Evolutionary conservation across 2,329 filamentous ascomycete species (phyloP), one percentile per base, ranked within the genome.

Genomic region (Colletotrichum musicola): DNA sequence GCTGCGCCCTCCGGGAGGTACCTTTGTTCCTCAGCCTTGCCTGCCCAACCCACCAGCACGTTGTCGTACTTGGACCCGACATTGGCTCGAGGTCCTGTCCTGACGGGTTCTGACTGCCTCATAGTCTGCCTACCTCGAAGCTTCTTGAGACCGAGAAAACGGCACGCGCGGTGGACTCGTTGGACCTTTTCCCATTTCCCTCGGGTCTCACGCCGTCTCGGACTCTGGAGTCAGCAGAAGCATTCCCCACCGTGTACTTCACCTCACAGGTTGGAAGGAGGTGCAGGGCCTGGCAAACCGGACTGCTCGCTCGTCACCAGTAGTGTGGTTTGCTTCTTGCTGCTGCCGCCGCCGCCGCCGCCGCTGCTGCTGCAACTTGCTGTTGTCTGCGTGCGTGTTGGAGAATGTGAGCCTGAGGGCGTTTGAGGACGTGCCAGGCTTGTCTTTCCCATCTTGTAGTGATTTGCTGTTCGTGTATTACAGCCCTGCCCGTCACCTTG

Each of bases 401-500:
- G 56, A 53, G 38, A 64, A 65, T 44, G 35, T 50, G 42, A 47
- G 12, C 40, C 49, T 16, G 12, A 47, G 35, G 47, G 38, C 56
- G 30, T 58, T 49, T 14, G 40, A 27, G 35, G 60, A n/a, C 53
- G 46, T 49, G 42, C 14, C 30, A 20, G 20, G 13, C 49, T 47
- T 51, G 27, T 54, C 38, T 65, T 25, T 46, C 30, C 25, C 25
- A 30, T 27, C 49, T 44, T 44, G 20, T 27, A 13, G 62, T 60
- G 22, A 50, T 46, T 47, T 60, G 25, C 46, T 59, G 49, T 18
- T 65, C 18, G 59, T 62, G 50, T 60, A 65, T 13, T 59, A 10
- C 35, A 56, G 62, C 62, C 61, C 55, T 55, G 62, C 65, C 62
- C 61, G 27, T 18, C 30, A 55, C 49, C 55, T 65, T 65, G 65